Evolutionary conservation across 352 stramenopile species (phyloP), one percentile per base, ranked within the genome.

Genomic region (Phytophthora quininea): DNA sequence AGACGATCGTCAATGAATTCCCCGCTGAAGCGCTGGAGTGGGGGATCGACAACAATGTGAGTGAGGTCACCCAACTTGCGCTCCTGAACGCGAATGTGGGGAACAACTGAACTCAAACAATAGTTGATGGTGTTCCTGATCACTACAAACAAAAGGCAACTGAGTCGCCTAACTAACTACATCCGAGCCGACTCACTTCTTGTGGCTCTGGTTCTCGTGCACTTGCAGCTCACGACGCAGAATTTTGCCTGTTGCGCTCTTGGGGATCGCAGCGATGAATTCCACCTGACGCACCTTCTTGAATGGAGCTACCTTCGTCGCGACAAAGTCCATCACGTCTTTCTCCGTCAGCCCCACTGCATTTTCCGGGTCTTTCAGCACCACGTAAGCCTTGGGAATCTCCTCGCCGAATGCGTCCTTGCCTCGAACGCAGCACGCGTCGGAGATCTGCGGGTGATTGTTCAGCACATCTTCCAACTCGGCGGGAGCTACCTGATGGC

Each of bases 391-490:
- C 65, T 93, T 88, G 14, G 95, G 95, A 12, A 97, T 66, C 42
- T 89, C 80, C 71, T 98, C 90, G 29, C 93, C 93, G 19, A 78
- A 73, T 33, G 85, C 78, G 61, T 98, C 82, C 37, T 73, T 65
- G 29, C 76, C 77, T 54, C 80, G 80, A 24, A 89, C 67, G 29
- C 93, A 86, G 49, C 85, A 91, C 7, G 76, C 82, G 79, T 98
- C 95, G 1, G 79, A 69, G 12, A 98, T 70, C 19, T 81, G 61
- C 9, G 79, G 79, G 78, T 98, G 84, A 12, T 82, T 77, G 14
- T 97, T 84, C 8, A 98, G 57, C 12, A 98, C 71, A 31, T 93
- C 92, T 74, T 98, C 95, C 43, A 98, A 73, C 69, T 98, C 95
- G 0, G 92, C 93, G 12, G 93, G 95, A 10, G 92, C 89, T 24